Evolutionary conservation across 257 asterid genomes (phyloP), one percentile per base, ranked within the genome.

Genomic region (Nicotiana paniculata): DNA sequence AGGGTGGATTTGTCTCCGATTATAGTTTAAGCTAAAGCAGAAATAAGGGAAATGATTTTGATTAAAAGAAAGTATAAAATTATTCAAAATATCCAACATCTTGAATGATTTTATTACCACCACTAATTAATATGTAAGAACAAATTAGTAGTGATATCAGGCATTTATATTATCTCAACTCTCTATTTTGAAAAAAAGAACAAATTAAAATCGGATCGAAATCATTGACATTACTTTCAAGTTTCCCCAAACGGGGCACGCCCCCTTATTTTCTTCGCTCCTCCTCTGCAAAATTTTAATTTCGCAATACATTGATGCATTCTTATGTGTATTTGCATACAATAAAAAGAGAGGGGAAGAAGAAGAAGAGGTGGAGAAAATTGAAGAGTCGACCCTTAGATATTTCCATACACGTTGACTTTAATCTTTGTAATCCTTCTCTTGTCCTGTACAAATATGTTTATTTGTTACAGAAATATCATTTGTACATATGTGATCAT

Each of bases 321-420:
- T 75, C 28, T 51, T 35, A 51, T 28, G 80, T 75, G 9, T 51
- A 10, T 75, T 75, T 51, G 43, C 80, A 75, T 51, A 75, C 28
- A 51, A 26, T 51, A 75, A 75, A 75, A 26, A 75, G 64, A 75
- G 80, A 75, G 61, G 51, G 64, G 80, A 75, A 28, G 79, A 75
- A 48, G 79, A 59, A 75, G 32, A 59, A 75, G 18, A 75, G 80
- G 80, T 51, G 63, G 80, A 75, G 80, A 28, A 75, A 48, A 48
- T 28, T 75, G 63, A 48, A 12, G 48, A 21, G 12, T 74, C 79
- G 15, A 48, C 24, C 16, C 9, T 75, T 26, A 75, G 63, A 75
- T 26, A 75, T 15, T 51, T 51, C 80, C 80, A 51, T 51, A 48
- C 28, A 15, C 17, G 1, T 39, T 68, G 51, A 33, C 5, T n/a